phyloP scores from a whole-genome alignment of 2,329 filamentous ascomycete genomes.

The Tolypocladium guangdongense region DNA sequence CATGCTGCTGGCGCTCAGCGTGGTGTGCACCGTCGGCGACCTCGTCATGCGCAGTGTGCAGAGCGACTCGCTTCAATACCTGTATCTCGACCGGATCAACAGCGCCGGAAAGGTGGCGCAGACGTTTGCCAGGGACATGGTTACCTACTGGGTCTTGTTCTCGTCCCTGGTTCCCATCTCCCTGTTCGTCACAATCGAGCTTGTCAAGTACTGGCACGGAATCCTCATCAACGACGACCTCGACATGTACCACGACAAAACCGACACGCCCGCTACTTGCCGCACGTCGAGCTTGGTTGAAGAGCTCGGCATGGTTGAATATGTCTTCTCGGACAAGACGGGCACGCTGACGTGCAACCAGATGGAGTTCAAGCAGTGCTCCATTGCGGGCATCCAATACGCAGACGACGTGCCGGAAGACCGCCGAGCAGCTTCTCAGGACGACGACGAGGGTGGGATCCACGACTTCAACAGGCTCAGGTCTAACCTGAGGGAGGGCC shows the following conservation, averaged over 20 bases:
- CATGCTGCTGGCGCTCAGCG: constrained; percentile 73
- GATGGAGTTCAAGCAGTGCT: constrained; percentile 97
- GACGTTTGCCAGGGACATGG: constrained; percentile 86
- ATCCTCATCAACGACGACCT: constrained; percentile 95
- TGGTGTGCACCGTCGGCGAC: constrained; percentile 87
- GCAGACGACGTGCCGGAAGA: constrained; percentile 88
- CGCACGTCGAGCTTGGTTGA: constrained; percentile 93
- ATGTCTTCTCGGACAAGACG: constrained; percentile 97
- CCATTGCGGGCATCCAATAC: constrained; percentile 89
- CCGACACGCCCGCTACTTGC: constrained; percentile 89
- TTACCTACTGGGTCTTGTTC: constrained; percentile 98
- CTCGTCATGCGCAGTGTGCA: constrained; percentile 63
- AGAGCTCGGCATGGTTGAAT: constrained; percentile 95
- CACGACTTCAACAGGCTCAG: constrained; percentile 72
- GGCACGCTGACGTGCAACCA: constrained; percentile 95
- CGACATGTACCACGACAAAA: constrained; percentile 95
- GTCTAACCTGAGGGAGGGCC: constrained; percentile 51
- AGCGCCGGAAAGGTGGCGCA: constrained; percentile 44
- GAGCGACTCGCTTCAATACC: constrained; percentile 55
- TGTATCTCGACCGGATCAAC: constrained; percentile 54
- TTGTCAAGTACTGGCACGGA: constrained; percentile 98
- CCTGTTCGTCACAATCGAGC: constrained; percentile 91
- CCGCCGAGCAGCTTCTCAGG: constrained; percentile 65
- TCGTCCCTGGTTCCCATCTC: constrained; percentile 95
- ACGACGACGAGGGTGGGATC: constrained; percentile 72